These are phyloP conservation scores for Yarrowia yakushimensis DNA, from an alignment of 805 yeast species.

Conservation along the genomic window DNA sequence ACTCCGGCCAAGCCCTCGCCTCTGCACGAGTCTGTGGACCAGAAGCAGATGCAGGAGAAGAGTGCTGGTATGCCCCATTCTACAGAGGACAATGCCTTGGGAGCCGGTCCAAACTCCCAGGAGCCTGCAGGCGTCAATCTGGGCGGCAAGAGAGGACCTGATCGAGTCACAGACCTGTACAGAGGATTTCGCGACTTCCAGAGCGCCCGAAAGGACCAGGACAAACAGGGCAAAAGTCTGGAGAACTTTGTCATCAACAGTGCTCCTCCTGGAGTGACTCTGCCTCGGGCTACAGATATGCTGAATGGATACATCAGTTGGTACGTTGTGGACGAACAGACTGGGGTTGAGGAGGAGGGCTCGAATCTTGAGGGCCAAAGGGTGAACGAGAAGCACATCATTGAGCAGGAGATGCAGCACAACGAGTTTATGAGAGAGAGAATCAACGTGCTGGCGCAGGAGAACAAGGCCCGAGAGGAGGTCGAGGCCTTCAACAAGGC, in stretches of 20 bases:
- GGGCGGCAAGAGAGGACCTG: neutral
- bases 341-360: constrained; percentile 13
- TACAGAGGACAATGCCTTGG: neutral
- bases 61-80: constrained; percentile 18
- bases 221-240: neutral
- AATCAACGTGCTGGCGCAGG: constrained; percentile 1
- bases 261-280: constrained; percentile 18
- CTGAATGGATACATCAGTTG: constrained; percentile 11
- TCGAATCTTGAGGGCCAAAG: neutral
- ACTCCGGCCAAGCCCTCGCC: constrained; percentile 17
- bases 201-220: neutral
- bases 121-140: constrained; percentile 17
- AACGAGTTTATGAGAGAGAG: constrained; percentile 12
- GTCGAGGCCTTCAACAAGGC: constrained; percentile 13
- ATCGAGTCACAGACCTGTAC: neutral
- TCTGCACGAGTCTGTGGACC: neutral
- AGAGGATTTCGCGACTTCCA: neutral
- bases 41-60: neutral
- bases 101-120: neutral
- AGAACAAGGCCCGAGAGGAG: constrained; percentile 3
- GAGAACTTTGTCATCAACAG: constrained; percentile 18
- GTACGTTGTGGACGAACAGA: constrained; percentile 16
- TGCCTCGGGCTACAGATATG: constrained; percentile 9
- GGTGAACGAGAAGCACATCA: neutral
- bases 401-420: constrained; percentile 15